Base-by-base conservation (phyloP, 2,329 filamentous ascomycete genomes). In the Scedosporium minutisporum region DNA sequence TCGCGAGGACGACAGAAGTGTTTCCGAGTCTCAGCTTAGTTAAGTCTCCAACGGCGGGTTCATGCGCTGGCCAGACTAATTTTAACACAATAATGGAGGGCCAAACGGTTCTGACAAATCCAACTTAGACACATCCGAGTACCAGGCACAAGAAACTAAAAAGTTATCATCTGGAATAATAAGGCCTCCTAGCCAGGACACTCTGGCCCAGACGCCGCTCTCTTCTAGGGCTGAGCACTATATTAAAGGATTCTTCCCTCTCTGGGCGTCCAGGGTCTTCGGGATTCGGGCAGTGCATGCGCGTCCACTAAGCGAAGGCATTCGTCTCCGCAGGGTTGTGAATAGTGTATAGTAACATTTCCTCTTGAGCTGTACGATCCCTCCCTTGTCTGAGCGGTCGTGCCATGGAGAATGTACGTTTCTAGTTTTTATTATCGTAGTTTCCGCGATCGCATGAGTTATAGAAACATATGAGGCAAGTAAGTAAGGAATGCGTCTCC, bases 401-500 rank as follows among this genome's bases (percentile, higher is more conserved):
- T 6, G 80, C 78, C 16, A 84, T 73, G 3, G 81, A 82, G 67
- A 85, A 82, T 3, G 78, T 80, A 41, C 80, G 77, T 66, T 83
- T 81, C 64, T 82, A 69, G 55, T 78, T 78, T 57, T 72, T 81
- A 60, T 80, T 79, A 62, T 83, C 80, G 61, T 84, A 85, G 61
- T 85, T 82, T 57, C 83, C 83, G 65, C 86, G 83, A 67, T 86
- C 83, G 64, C 83, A 86, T 12, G 82, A 84, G 69, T 85, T 80
- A 60, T 81, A 81, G 67, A 78, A 82, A 71, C 83, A 86, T 60
- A 85, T 79, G n/a, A 84, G 71, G 66, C 83, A 86, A 12, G 80
- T 81, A 16, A 86, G 74, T 9, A 82, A 76, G 33, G 78, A 78
- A 67, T 85, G 84, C 1, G 81, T 85, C 58, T 80, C 80, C 25